A percentile compares a stretch with the other conserved stretches of the same genome.
Evolutionary conservation across 2,329 filamentous ascomycete genomes (phyloP).

Genomic region (Colletotrichum spaethianum): DNA sequence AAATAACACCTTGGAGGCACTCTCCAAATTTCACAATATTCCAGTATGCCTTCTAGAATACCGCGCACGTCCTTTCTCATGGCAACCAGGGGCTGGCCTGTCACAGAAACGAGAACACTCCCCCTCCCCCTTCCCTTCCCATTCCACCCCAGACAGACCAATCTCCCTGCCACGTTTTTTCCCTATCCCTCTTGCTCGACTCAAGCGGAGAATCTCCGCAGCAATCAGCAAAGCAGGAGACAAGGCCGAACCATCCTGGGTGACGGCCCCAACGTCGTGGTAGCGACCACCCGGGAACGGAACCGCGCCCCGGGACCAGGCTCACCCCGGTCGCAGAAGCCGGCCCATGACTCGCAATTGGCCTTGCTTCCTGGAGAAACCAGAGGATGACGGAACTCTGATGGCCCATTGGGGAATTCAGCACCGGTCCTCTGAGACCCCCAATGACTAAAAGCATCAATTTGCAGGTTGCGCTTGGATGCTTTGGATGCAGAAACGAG

Average conservation of each 20-base stretch:
- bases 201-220: slow-evolving; percentile 38
- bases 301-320: slow-evolving; percentile 33
- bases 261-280: slow-evolving; percentile 38
- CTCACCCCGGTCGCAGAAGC: slow-evolving; percentile 14
- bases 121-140: background rate
- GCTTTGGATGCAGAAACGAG: slow-evolving; percentile 7
- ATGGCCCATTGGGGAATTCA: slow-evolving; percentile 15
- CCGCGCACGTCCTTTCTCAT: slow-evolving; percentile 33
- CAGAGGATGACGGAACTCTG: slow-evolving; percentile 23
- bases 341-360: slow-evolving; percentile 33
- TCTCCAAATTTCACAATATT: slow-evolving; percentile 28
- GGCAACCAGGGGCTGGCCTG: slow-evolving; percentile 32
- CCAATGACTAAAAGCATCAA: slow-evolving; percentile 8
- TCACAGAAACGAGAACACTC: slow-evolving; percentile 34
- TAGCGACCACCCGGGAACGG: slow-evolving; percentile 37
- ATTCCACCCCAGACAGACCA: slow-evolving; percentile 14
- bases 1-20: background rate
- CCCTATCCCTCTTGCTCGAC: slow-evolving; percentile 10
- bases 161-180: slow-evolving; percentile 39
- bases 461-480: slow-evolving; percentile 3
- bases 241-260: slow-evolving; percentile 9
- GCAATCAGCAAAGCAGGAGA: slow-evolving; percentile 21
- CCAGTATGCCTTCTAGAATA: slow-evolving; percentile 36
- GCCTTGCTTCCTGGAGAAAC: background rate
- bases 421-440: slow-evolving; percentile 16